These are phyloP conservation scores for Elongisporangium prolatum DNA, from an alignment of 352 stramenopile genomes.

Conservation along the genomic window DNA sequence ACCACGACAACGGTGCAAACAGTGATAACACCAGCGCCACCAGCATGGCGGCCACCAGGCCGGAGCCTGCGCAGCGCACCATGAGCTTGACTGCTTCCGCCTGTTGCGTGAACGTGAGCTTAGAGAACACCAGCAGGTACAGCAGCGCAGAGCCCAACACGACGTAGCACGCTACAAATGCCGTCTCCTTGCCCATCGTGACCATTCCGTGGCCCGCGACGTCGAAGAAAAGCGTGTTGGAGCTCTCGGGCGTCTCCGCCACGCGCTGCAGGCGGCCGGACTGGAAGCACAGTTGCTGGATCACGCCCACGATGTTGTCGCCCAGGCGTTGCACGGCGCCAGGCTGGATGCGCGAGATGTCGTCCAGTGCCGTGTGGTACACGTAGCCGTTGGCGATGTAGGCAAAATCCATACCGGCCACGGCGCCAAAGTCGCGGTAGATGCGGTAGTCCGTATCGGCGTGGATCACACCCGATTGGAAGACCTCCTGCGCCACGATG, in stretches of 20 bases:
- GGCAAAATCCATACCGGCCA: conserved; percentile 81
- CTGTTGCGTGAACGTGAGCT: conserved; percentile 31
- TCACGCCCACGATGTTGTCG: conserved; percentile 62
- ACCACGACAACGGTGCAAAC: conserved; percentile 68
- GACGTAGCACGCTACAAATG: conserved; percentile 29
- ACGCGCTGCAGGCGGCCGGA: conserved; percentile 47
- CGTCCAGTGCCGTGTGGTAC: conserved; percentile 70
- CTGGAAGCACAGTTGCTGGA: conserved; percentile 39
- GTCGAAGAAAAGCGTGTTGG: conserved; percentile 74
- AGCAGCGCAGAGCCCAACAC: conserved; percentile 35
- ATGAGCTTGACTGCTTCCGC: conserved; percentile 36
- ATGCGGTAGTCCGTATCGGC: conserved; percentile 73
- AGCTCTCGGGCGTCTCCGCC: conserved; percentile 48
- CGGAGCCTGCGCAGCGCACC: conserved; percentile 25
- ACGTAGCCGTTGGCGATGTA: conserved; percentile 82
- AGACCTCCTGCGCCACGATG: conserved; percentile 76
- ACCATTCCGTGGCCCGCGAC: conserved; percentile 59
- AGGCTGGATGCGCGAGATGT: conserved; percentile 64
- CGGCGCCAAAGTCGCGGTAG: conserved; percentile 65
- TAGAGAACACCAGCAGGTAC: conserved; percentile 39
- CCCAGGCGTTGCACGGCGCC: conserved; percentile 64
- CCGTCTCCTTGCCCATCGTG: conserved; percentile 40
- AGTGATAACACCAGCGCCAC: conserved; percentile 49
- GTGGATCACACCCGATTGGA: conserved; percentile 67
- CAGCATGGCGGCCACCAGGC: conserved; percentile 26